A percentile compares a stretch with the other conserved stretches of the same genome.
Evolutionary conservation across 139 green algal genomes (phyloP).

Genomic region (Pseudopediastrum boryanum): DNA sequence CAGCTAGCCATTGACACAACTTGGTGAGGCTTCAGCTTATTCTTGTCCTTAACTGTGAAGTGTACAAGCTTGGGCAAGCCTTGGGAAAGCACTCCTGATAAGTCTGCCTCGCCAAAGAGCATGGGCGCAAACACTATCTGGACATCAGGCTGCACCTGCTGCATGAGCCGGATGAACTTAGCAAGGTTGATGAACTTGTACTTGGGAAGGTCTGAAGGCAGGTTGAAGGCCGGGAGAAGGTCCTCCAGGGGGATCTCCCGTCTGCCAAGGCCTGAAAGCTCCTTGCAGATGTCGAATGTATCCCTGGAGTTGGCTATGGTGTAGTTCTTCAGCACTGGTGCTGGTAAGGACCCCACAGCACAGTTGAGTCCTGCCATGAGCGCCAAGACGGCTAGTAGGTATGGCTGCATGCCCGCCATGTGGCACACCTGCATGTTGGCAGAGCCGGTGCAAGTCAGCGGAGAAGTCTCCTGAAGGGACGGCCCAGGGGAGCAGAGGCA

Average conservation of each 20-base stretch:
- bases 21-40: conserved; percentile 29
- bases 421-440: no score
- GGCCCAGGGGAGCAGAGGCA: no score
- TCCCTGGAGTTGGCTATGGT: conserved; percentile 21
- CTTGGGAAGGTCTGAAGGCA: conserved; percentile 15
- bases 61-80: conserved; percentile 32
- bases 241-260: conserved; percentile 22
- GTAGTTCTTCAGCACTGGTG: conserved; percentile 13
- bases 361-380: no score
- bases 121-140: conserved; percentile 30
- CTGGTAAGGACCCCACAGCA: no score
- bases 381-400: no score
- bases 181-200: conserved; percentile 10
- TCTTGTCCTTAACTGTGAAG: conserved; percentile 44
- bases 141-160: conserved; percentile 1
- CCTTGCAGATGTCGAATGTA: conserved; percentile 35
- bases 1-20: conserved; percentile 39
- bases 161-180: conserved; percentile 13
- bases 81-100: background rate
- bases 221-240: conserved; percentile 18
- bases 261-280: background rate
- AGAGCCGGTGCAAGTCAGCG: no score
- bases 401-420: no score
- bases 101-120: conserved; percentile 33
- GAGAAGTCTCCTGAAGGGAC: no score